Evolutionary conservation across 768 basidiomycete species (phyloP), one percentile per base, ranked within the genome.

Genomic region (Tricholoma sp.): DNA sequence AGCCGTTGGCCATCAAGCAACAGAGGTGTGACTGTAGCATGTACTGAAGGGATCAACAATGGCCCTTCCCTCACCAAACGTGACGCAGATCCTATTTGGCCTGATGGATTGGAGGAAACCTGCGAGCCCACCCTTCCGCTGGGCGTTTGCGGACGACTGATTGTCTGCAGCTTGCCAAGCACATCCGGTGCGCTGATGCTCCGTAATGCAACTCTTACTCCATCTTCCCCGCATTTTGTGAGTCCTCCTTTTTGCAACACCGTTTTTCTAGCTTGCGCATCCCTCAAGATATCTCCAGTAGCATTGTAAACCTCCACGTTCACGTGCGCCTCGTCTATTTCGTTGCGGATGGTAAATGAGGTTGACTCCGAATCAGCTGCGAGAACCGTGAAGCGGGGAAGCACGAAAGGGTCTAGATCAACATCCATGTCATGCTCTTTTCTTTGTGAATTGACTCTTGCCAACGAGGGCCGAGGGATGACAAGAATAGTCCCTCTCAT

Each of bases 311-410:
- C 80, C 60, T 89, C 86, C 6, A 91, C 72, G 17, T 71, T 77
- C 18, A 73, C 69, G 18, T 68, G 63, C 9, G 65, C 61, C 18
- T 69, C 70, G 28, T 82, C 77, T 2, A 79, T 70, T 56, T 84
- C 84, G 63, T 88, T 88, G 41, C 79, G 78, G 56, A 89, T 73
- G n/a, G 78, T 70, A 34, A 78, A 81, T 1, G 81, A 73, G 10
- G 80, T 78, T 11, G 75, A 74, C 66, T 91, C 87, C 7, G 74
- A 70, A 62, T 91, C 85, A 2, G 86, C 81, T 9, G 85, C 80
- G 13, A 89, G 76, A 13, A 91, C 80, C 15, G 80, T 83, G 63
- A 92, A 89, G 12, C 79, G 77, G 3, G 90, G 90, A 24, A 91
- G 65, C 39, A 80, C 70, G 42, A 90, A 69, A n/a, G 82, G 78